Conservation (phyloP, 306 rosid genomes). For the Sechiopsis laciniata region DNA sequence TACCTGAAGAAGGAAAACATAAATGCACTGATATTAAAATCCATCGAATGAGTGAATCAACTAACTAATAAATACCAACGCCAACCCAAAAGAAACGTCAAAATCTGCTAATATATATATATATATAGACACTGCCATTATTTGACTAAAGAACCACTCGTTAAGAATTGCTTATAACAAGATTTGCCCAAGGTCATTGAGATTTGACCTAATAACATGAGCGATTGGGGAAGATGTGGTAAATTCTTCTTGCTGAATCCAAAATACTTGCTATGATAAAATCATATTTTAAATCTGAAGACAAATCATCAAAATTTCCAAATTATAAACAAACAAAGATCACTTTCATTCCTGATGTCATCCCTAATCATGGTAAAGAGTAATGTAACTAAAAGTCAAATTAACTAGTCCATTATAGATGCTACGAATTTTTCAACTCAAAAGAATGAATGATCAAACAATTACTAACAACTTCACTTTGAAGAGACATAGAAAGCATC, state of each 20-base stretch:
- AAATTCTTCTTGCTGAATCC: not conserved
- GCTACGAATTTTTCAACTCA: not conserved
- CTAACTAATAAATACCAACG: not conserved
- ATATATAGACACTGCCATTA: not conserved
- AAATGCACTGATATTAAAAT: not conserved
- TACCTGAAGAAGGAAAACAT: constrained; percentile 42
- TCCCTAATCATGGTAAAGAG: not conserved
- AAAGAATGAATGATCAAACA: not conserved
- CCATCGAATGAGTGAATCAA: not conserved
- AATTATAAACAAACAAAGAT: not conserved
- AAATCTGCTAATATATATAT: not conserved
- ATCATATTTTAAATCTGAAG: constrained; percentile 2
- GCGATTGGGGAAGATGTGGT: not conserved
- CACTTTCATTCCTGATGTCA: not conserved
- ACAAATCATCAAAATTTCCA: not conserved
- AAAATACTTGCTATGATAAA: not conserved
- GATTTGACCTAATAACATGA: not conserved
- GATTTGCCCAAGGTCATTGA: not conserved
- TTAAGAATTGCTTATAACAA: not conserved
- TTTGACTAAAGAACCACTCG: not conserved
- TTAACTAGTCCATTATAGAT: not conserved
- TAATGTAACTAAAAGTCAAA: too few species aligned
- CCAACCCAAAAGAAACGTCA: not conserved
- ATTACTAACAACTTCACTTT: not conserved
- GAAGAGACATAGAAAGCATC: not conserved